Base-by-base conservation (phyloP, 345 rosid species). In the Gossypioides kirkii region DNA sequence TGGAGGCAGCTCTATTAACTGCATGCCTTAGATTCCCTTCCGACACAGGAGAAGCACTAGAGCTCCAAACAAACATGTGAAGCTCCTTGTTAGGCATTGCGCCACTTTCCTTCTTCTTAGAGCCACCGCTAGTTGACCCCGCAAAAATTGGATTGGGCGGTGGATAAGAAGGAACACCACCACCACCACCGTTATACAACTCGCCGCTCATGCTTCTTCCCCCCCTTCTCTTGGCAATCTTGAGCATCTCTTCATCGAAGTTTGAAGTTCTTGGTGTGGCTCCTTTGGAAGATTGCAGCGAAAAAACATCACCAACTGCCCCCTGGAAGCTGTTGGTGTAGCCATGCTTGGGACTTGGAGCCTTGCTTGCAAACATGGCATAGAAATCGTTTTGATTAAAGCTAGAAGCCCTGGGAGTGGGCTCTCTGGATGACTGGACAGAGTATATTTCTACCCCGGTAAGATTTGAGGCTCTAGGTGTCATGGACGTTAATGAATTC, bases 41-140 rank as follows among this genome's bases (percentile, higher is more conserved):
- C 0, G 97, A 89, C 22, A 83, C 89, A 0, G 97, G 97, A 28
- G 97, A 89, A 14, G 91, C 86, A 74, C 88, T 89, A 5, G 97
- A 87, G 82, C 93, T 91, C 97, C 97, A 89, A 25, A 87, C 94
- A 6, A 88, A 91, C 97, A 90, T 87, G 78, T 90, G 91, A 47
- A 87, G 87, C 78, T 91, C 97, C 76, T 91, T 87, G 61, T 75
- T 81, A 36, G 76, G 68, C 77, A 41, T 71, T 14, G 61, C 61
- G 2, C 50, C 36, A 14, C 4, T 47, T 28, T 71, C 65, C 55
- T 73, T 64, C 62, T 73, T 73, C 70, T 73, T 73, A 2, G 36
- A 10, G 14, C 32, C 54, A 13, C 82, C 83, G 42, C 90, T 80
- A 3, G 82, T 81, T 11, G 94, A 82, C 41, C 38, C 38, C 38